Evolutionary conservation across 2,329 filamentous ascomycete species (phyloP).

Genomic region (Blumeria graminis): DNA sequence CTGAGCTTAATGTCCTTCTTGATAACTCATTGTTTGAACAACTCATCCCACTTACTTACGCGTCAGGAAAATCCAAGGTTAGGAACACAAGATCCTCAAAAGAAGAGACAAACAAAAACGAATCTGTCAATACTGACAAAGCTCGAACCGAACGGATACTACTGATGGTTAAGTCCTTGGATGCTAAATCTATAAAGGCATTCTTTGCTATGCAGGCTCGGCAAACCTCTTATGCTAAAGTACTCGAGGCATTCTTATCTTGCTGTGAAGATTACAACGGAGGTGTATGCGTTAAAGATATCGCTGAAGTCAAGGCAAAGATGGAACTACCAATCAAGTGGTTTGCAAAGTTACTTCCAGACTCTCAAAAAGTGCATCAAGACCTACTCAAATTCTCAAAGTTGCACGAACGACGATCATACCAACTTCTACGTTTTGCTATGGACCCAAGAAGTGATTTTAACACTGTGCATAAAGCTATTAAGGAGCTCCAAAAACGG

Average conservation of each 20-base stretch:
- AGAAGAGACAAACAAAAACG: constrained; percentile 23
- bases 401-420: constrained; percentile 68
- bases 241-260: constrained; percentile 52
- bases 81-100: constrained; percentile 25
- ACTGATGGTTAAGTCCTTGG: constrained; percentile 54
- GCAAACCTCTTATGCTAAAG: constrained; percentile 49
- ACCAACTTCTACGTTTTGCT: constrained; percentile 70
- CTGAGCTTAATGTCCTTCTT: constrained; percentile 61
- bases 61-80: constrained; percentile 37
- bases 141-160: constrained; percentile 69
- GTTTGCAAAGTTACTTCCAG: constrained; percentile 52
- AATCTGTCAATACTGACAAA: constrained; percentile 40
- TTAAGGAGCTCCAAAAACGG: constrained; percentile 71
- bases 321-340: constrained; percentile 51
- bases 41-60: constrained; percentile 73
- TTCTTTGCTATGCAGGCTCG: constrained; percentile 71
- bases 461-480: constrained; percentile 67
- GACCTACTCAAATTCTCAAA: constrained; percentile 84
- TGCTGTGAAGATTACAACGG: constrained; percentile 81
- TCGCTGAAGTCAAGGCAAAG: constrained; percentile 39
- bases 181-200: constrained; percentile 55
- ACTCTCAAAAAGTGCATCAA: constrained; percentile 42
- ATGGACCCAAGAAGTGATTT: constrained; percentile 76
- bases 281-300: constrained; percentile 52
- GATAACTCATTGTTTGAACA: constrained; percentile 71